Conservation (phyloP, 164 flowering plant species). For the Piper betle region DNA sequence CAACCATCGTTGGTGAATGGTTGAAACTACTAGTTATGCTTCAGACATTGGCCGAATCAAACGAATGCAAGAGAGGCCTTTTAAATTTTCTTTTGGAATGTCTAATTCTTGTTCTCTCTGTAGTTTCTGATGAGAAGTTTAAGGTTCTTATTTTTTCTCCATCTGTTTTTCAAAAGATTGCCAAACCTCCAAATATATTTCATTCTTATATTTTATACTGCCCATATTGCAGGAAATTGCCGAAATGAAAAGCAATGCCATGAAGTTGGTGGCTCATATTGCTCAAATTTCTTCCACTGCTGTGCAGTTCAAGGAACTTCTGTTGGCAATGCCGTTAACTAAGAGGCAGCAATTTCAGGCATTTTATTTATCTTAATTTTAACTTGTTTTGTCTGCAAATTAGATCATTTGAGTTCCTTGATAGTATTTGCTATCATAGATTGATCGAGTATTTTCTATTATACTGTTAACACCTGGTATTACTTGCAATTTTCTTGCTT, state of each 20-base stretch:
- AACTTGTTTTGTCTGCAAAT: neutral
- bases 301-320: slow-evolving; percentile 52
- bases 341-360: slow-evolving; percentile 87
- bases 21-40: slow-evolving; percentile 61
- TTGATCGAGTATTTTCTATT: too few relatives aligned
- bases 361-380: neutral
- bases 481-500: neutral
- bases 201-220: neutral
- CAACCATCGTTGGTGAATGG: slow-evolving; percentile 49
- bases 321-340: slow-evolving; percentile 56
- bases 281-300: slow-evolving; percentile 78
- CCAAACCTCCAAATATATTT: neutral
- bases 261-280: slow-evolving; percentile 71
- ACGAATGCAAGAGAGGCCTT: slow-evolving; percentile 43
- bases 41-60: slow-evolving; percentile 47
- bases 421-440: neutral
- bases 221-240: slow-evolving; percentile 40
- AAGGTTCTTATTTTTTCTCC: slow-evolving; percentile 23
- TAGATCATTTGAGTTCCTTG: neutral
- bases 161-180: neutral
- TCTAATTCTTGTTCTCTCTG: slow-evolving; percentile 45
- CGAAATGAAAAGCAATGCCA: slow-evolving; percentile 47
- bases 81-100: slow-evolving; percentile 64
- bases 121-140: slow-evolving; percentile 29
- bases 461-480: neutral